phyloP scores from a whole-genome alignment of 1,284 basidiomycete genomes.

The Cerioporus squamosus region DNA sequence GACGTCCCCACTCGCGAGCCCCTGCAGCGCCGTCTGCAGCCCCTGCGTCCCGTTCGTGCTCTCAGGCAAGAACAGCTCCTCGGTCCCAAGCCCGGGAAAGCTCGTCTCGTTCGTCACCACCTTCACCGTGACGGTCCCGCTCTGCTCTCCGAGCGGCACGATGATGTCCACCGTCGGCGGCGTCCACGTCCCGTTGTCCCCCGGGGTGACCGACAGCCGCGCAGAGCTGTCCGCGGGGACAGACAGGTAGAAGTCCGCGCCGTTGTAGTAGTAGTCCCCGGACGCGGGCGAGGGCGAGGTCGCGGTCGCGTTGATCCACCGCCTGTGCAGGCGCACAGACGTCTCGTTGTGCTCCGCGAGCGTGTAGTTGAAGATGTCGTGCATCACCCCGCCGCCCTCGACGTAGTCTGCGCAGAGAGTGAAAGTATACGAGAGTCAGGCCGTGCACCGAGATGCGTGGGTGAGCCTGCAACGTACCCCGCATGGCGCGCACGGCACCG shows the following conservation, averaged over 20 bases:
- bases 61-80: constrained; percentile 37
- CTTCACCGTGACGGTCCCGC: constrained; percentile 38
- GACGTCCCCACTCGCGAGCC: constrained; percentile 32
- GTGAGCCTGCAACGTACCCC: constrained; percentile 15
- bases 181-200: constrained; percentile 32
- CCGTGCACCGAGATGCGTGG: too few species aligned
- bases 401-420: constrained; percentile 29
- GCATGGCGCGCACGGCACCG: constrained; percentile 45
- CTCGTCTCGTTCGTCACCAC: constrained; percentile 45
- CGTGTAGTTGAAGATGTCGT: constrained; percentile 49
- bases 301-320: constrained; percentile 44
- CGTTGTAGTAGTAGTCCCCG: constrained; percentile 10
- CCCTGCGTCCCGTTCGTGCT: constrained; percentile 27
- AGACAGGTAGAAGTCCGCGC: constrained; percentile 33
- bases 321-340: constrained; percentile 40
- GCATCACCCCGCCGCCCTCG: constrained; percentile 39
- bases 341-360: constrained; percentile 37
- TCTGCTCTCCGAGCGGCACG: constrained; percentile 27
- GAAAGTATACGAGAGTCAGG: too few species aligned
- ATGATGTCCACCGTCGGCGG: constrained; percentile 40
- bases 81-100: constrained; percentile 37
- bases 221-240: constrained; percentile 29
- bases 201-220: constrained; percentile 34
- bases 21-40: constrained; percentile 32
- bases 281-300: neutral